Conservation (phyloP, 306 rosid species). For the Cicer chorassanicum region DNA sequence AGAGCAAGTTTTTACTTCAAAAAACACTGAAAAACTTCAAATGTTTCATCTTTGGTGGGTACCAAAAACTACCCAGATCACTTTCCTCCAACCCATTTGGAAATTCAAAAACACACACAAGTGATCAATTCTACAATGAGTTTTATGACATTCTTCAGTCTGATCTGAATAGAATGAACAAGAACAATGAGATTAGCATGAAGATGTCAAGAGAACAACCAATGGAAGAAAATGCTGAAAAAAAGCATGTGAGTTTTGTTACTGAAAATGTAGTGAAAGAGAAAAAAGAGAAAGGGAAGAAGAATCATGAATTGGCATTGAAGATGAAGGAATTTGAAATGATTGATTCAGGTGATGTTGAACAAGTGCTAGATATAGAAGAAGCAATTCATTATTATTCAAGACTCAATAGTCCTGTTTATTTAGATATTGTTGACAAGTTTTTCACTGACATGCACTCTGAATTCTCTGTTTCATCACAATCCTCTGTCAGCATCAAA, state of each 20-base stretch:
- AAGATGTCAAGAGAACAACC: constrained; percentile 40
- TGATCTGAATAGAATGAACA: constrained; percentile 55
- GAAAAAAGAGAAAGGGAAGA: constrained; percentile 54
- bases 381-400: constrained; percentile 96
- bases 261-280: constrained; percentile 49
- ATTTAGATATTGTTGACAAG: constrained; percentile 84
- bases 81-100: constrained; percentile 64
- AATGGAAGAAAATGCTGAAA: constrained; percentile 42
- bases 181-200: constrained; percentile 35
- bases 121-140: constrained; percentile 67
- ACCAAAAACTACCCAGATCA: constrained; percentile 69
- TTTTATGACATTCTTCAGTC: constrained; percentile 74
- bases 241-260: constrained; percentile 34
- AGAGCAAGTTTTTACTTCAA: constrained; percentile 52
- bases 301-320: constrained; percentile 53
- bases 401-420: constrained; percentile 87
- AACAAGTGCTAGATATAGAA: constrained; percentile 86
- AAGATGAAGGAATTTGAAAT: constrained; percentile 92
- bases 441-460: constrained; percentile 83
- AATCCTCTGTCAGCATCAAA: constrained; percentile 50
- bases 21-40: constrained; percentile 62
- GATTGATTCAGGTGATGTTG: constrained; percentile 77
- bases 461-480: constrained; percentile 64
- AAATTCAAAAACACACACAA: constrained; percentile 54
- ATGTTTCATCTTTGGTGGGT: constrained; percentile 61